Conservation (phyloP, 805 yeast species). For the Torulaspora quercuum region DNA sequence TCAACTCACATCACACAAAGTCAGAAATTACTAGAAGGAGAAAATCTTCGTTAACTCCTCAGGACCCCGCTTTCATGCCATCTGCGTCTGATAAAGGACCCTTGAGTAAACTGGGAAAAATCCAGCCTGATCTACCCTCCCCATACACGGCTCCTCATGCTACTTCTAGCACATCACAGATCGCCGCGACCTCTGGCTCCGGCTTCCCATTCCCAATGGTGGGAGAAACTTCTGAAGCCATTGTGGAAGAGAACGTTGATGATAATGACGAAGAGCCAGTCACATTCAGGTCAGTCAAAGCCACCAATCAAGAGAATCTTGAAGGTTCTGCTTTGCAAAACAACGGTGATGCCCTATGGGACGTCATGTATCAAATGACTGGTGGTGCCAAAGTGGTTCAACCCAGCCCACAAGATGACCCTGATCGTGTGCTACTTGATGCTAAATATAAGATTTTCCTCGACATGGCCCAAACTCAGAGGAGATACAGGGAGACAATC, state of each 20-base stretch:
- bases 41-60: constrained; percentile 17
- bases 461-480: constrained; percentile 83
- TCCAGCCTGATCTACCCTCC: constrained; percentile 41
- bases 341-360: constrained; percentile 72
- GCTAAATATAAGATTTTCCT: constrained; percentile 82
- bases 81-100: constrained; percentile 12
- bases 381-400: constrained; percentile 76
- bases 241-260: constrained; percentile 34
- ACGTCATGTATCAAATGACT: constrained; percentile 77
- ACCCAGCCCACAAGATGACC: constrained; percentile 56
- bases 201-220: constrained; percentile 51
- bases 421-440: constrained; percentile 66
- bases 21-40: constrained; percentile 18
- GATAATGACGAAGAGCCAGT: constrained; percentile 50
- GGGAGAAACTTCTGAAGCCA: constrained; percentile 16
- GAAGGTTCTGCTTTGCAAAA: constrained; percentile 17
- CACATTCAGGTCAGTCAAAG: constrained; percentile 56
- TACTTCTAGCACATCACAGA: constrained; percentile 52
- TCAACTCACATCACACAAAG: constrained; percentile 33
- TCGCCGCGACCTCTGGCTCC: constrained; percentile 27
- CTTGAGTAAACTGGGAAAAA: constrained; percentile 8
- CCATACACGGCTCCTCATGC: constrained; percentile 81
- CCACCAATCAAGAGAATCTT: constrained; percentile 50
- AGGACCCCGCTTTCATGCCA: constrained; percentile 9
- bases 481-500: constrained; percentile 67